A percentile compares a stretch with the other conserved stretches of the same genome.
Evolutionary conservation across 305 asterid genomes (phyloP).

Genomic region (Solanum aculeatissimum): DNA sequence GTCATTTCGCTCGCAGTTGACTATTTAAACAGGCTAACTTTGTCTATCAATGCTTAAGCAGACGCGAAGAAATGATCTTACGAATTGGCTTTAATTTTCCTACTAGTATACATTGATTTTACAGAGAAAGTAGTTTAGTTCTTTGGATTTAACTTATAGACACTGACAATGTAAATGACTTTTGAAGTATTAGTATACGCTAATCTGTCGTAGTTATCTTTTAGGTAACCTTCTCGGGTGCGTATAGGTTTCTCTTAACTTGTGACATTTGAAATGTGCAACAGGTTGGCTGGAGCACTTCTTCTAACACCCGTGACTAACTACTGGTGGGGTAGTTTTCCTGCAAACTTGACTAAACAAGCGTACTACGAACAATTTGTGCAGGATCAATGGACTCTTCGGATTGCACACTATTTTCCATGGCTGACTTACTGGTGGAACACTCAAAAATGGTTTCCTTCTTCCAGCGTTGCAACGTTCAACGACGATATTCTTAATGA

Average conservation of each 20-base stretch:
- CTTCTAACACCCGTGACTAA: conserved; percentile 2
- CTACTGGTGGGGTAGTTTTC: conserved; percentile 6
- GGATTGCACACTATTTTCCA: background rate
- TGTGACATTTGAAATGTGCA: background rate
- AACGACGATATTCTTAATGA: background rate
- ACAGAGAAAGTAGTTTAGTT: background rate
- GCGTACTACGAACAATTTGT: background rate
- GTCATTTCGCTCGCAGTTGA: background rate
- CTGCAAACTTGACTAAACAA: conserved; percentile 2
- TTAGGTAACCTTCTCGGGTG: background rate
- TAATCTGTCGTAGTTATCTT: background rate
- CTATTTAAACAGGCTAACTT: background rate
- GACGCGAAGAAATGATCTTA: background rate
- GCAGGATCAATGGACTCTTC: conserved; percentile 5
- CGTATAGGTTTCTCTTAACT: background rate
- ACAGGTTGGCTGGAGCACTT: conserved; percentile 9
- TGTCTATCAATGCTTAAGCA: background rate
- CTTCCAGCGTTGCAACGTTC: background rate
- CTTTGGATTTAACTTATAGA: background rate
- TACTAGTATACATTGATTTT: background rate
- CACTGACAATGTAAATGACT: background rate
- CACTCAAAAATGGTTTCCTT: background rate
- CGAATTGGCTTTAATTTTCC: background rate
- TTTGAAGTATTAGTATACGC: background rate
- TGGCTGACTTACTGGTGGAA: conserved; percentile 9